phyloP scores from a whole-genome alignment of 2,329 filamentous ascomycete genomes.

The Raffaelea albimanens region DNA sequence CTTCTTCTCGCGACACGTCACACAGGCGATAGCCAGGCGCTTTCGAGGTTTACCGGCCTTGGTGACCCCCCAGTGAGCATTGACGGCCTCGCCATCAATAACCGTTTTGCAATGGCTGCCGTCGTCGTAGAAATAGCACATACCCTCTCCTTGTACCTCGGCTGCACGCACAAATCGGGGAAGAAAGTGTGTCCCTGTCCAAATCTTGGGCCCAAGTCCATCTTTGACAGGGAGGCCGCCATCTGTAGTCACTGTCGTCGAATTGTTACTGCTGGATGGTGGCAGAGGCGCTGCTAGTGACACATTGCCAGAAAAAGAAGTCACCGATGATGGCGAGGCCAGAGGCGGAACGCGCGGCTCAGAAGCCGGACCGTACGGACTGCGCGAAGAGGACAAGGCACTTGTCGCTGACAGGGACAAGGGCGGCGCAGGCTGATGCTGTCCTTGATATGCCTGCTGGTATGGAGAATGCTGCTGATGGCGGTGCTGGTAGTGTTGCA shows the following conservation, averaged over 20 bases:
- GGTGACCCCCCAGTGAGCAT: slow-evolving; percentile 87
- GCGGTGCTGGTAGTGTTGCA: neutral
- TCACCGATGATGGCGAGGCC: neutral
- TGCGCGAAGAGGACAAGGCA: neutral
- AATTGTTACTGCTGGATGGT: neutral
- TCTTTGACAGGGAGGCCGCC: slow-evolving; percentile 45
- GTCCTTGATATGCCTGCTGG: neutral
- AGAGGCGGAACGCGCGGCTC: neutral
- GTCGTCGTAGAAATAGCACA: slow-evolving; percentile 82
- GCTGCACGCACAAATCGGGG: slow-evolving; percentile 55
- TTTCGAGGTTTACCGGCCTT: slow-evolving; percentile 92
- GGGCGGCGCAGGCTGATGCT: neutral
- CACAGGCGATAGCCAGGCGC: slow-evolving; percentile 80
- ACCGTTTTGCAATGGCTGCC: slow-evolving; percentile 72
- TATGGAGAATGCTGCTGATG: neutral
- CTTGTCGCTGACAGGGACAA: neutral
- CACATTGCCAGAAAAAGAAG: neutral
- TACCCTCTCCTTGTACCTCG: slow-evolving; percentile 66
- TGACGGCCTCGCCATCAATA: slow-evolving; percentile 79
- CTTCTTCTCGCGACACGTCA: slow-evolving; percentile 93
- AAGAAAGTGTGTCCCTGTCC: slow-evolving; percentile 58
- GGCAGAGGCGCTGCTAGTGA: too few relatives aligned
- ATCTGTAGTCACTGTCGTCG: slow-evolving; percentile 30
- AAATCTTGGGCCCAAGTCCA: slow-evolving; percentile 56
- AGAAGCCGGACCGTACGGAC: neutral